Percentiles rank a stretch among this genome's conserved stretches.
These are phyloP conservation scores for Solanum pimpinellifolium DNA, from an alignment of 257 asterid genomes.

Conservation along the genomic window DNA sequence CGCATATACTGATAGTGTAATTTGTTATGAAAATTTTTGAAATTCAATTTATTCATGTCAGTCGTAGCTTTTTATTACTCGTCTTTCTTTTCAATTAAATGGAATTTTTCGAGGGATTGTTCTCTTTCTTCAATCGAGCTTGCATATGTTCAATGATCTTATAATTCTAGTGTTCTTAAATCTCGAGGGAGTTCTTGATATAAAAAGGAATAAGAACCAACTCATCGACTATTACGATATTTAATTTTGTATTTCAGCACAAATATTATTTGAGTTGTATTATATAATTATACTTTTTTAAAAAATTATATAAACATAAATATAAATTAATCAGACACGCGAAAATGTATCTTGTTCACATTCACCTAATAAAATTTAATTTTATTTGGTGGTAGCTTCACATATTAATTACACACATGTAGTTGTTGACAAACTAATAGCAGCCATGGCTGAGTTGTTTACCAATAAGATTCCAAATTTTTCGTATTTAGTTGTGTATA, in stretches of 20 bases:
- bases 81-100: not conserved
- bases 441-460: not conserved
- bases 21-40: rapidly evolving
- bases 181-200: not conserved
- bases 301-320: no score
- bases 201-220: not conserved
- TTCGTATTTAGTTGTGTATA: not conserved
- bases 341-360: not conserved
- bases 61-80: not conserved
- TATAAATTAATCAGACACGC: not conserved
- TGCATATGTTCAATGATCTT: not conserved
- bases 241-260: rapidly evolving
- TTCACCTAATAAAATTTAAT: not conserved
- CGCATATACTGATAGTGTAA: not conserved
- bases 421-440: not conserved
- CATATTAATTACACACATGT: not conserved
- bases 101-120: not conserved
- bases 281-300: not conserved
- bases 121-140: not conserved
- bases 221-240: rapidly evolving
- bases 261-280: no score
- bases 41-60: not conserved
- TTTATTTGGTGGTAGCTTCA: not conserved
- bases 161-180: not conserved
- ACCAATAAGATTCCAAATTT: not conserved